A percentile compares a stretch with the other conserved stretches of the same genome.
Evolutionary conservation across 495 filamentous ascomycete species (phyloP).

Genomic region (Penicillium psychrofluorescens): DNA sequence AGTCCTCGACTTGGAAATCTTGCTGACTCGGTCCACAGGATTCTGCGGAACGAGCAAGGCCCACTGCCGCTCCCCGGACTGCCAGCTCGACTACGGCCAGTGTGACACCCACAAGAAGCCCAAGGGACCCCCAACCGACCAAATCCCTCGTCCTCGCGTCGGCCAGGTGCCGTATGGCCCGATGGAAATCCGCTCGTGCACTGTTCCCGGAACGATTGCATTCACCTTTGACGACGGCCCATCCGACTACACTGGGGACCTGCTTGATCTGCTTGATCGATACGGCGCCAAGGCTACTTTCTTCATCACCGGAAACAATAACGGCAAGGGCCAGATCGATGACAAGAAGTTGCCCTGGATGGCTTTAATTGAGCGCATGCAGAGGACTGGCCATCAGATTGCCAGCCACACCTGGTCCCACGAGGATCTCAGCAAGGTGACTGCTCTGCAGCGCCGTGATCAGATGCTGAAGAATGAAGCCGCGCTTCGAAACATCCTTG

Average conservation of each 20-base stretch:
- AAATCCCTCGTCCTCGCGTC: slow-evolving; percentile 49
- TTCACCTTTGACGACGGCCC: slow-evolving; percentile 79
- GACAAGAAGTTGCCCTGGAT: slow-evolving; percentile 48
- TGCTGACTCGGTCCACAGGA: slow-evolving; percentile 20
- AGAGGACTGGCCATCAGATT: slow-evolving; percentile 67
- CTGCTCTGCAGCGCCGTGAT: slow-evolving; percentile 46
- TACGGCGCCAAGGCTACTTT: slow-evolving; percentile 69
- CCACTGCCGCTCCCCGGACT: slow-evolving; percentile 64
- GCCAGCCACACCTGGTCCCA: slow-evolving; percentile 86
- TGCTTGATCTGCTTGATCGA: slow-evolving; percentile 61
- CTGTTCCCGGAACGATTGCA: slow-evolving; percentile 55
- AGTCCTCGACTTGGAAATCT: not conserved
- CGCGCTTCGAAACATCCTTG: slow-evolving; percentile 70
- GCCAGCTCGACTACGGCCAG: slow-evolving; percentile 57
- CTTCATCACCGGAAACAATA: slow-evolving; percentile 70
- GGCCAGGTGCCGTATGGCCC: slow-evolving; percentile 55
- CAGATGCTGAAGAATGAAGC: slow-evolving; percentile 77
- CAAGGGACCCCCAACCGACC: slow-evolving; percentile 50
- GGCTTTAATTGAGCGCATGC: slow-evolving; percentile 61
- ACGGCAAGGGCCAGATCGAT: slow-evolving; percentile 66
- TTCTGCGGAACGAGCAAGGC: slow-evolving; percentile 54
- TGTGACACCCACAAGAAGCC: slow-evolving; percentile 67
- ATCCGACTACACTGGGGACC: slow-evolving; percentile 56
- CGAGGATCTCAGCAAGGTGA: slow-evolving; percentile 56
- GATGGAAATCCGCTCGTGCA: slow-evolving; percentile 59